These are phyloP conservation scores for Diaporthe eres DNA, from an alignment of 2,329 filamentous ascomycete species.

Conservation along the genomic window DNA sequence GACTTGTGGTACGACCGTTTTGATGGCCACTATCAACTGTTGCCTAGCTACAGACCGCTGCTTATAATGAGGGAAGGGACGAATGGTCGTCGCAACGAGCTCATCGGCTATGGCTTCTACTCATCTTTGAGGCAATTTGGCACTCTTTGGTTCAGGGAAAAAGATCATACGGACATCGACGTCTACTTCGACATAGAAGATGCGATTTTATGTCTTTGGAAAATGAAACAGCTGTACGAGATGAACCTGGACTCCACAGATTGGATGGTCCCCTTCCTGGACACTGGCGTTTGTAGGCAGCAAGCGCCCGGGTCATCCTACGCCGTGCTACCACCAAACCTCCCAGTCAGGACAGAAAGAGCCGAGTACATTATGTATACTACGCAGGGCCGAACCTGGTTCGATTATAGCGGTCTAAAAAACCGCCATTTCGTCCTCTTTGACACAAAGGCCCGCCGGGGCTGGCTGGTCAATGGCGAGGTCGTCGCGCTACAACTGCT, in stretches of 20 bases:
- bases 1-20: background rate
- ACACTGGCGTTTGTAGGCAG: background rate
- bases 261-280: background rate
- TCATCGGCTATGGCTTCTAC: constrained; percentile 6
- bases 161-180: no score
- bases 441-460: background rate
- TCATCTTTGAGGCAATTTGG: background rate
- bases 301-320: background rate
- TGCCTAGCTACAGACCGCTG: background rate
- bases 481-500: background rate
- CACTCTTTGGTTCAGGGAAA: background rate
- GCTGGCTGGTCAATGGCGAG: background rate
- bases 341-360: background rate
- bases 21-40: background rate
- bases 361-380: background rate
- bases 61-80: background rate
- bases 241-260: background rate
- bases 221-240: constrained; percentile 16
- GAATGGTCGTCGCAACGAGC: background rate
- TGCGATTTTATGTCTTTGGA: background rate
- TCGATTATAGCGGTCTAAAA: no score
- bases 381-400: no score
- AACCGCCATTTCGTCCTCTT: background rate
- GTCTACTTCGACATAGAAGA: background rate
- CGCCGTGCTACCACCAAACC: background rate